phyloP scores from a whole-genome alignment of 1,284 basidiomycete genomes.

The Tilletia caries region DNA sequence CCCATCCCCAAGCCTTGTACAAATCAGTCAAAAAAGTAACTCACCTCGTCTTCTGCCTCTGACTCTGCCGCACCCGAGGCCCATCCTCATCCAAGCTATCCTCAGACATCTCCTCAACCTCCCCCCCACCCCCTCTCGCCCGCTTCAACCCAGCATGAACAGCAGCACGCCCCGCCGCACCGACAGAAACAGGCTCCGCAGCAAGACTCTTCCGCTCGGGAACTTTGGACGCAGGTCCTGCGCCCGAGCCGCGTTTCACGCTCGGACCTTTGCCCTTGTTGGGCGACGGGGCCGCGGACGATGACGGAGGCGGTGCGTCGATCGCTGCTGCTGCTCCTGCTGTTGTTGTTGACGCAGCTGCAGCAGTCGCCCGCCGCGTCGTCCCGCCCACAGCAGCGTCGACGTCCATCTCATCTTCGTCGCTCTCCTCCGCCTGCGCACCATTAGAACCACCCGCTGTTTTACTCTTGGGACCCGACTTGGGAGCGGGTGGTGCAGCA shows the following conservation, averaged over 20 bases:
- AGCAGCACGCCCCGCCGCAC: background rate
- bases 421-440: background rate
- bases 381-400: background rate
- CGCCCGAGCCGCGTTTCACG: background rate
- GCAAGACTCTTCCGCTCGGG: constrained; percentile 1
- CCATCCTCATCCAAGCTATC: constrained; percentile 1
- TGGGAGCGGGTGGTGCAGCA: background rate
- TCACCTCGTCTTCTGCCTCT: background rate
- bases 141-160: background rate
- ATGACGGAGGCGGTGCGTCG: too few relatives aligned
- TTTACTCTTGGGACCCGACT: background rate
- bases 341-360: background rate
- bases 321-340: background rate
- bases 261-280: background rate
- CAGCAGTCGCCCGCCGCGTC: background rate
- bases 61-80: background rate
- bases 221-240: background rate
- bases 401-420: constrained; percentile 12
- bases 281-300: background rate
- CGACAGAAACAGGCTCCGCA: background rate
- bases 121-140: background rate
- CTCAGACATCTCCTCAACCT: background rate
- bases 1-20: too few relatives aligned
- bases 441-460: background rate
- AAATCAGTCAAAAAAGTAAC: background rate